Conservation (phyloP, 208 protist species). For the Wallacemonas sp. region DNA sequence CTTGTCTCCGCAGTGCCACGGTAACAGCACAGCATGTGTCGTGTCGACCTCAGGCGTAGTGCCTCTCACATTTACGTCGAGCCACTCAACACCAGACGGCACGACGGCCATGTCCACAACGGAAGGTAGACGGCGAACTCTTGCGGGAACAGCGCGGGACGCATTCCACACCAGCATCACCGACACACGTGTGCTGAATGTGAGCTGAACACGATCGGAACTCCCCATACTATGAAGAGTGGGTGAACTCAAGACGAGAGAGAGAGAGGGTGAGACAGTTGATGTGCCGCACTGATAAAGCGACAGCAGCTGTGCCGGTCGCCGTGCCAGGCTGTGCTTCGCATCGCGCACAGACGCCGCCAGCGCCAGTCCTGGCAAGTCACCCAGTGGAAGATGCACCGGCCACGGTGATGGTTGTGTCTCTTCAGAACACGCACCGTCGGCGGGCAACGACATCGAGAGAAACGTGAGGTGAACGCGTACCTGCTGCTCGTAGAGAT, state of each 20-base stretch:
- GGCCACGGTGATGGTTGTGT: too few relatives aligned
- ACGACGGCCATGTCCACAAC: background rate
- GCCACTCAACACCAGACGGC: background rate
- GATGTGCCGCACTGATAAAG: background rate
- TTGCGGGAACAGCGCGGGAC: background rate
- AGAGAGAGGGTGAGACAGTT: background rate
- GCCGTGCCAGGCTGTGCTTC: too few relatives aligned
- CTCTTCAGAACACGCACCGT: too few relatives aligned
- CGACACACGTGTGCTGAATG: background rate
- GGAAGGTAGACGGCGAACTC: background rate
- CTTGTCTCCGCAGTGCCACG: background rate
- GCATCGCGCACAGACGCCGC: background rate
- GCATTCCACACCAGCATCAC: conserved; percentile 2
- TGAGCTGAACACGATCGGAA: background rate
- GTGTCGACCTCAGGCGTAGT: background rate
- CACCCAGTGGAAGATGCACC: background rate
- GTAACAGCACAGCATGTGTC: background rate
- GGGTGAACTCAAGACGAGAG: background rate
- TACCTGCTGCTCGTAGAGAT: background rate
- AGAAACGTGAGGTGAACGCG: background rate
- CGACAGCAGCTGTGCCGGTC: background rate
- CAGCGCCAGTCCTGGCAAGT: background rate
- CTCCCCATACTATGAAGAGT: background rate
- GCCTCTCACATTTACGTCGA: background rate
- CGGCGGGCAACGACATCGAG: too few relatives aligned